phyloP scores from a whole-genome alignment of 768 basidiomycete genomes.

The Myochromella boudieri region DNA sequence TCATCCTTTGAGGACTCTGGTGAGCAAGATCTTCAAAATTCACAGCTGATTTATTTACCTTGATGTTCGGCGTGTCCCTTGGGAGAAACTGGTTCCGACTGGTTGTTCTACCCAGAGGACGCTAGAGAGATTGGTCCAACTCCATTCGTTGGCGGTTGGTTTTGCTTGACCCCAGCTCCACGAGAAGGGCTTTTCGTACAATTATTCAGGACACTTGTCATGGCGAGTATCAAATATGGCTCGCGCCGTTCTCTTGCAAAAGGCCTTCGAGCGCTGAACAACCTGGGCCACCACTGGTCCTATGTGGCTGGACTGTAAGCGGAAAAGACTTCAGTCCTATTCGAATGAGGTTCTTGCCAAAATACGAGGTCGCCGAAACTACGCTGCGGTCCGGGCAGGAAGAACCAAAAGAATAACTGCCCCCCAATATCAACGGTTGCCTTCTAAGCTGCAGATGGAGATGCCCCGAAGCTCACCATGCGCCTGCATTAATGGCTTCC shows the following conservation, averaged over 20 bases:
- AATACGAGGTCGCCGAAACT: slow-evolving; percentile 73
- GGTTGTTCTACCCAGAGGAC: slow-evolving; percentile 81
- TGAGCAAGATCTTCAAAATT: not conserved
- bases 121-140: slow-evolving; percentile 81
- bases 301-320: slow-evolving; percentile 22
- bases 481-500: too few species aligned
- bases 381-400: slow-evolving; percentile 76
- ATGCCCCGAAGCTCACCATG: slow-evolving; percentile 35
- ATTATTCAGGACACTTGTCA: not conserved
- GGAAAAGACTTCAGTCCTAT: not conserved
- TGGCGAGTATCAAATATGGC: slow-evolving; percentile 18
- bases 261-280: slow-evolving; percentile 76
- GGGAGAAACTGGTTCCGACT: slow-evolving; percentile 77
- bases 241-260: slow-evolving; percentile 73
- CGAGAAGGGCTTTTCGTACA: slow-evolving; percentile 51
- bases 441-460: not conserved
- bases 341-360: slow-evolving; percentile 44
- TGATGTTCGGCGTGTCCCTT: slow-evolving; percentile 64
- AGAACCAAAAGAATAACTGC: slow-evolving; percentile 84
- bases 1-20: slow-evolving; percentile 36
- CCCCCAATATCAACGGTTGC: not conserved
- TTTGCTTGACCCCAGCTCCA: slow-evolving; percentile 66
- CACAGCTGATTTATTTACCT: slow-evolving; percentile 34
- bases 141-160: slow-evolving; percentile 62
- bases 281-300: slow-evolving; percentile 82